These are phyloP conservation scores for Exobasidium cylindrosporum DNA, from an alignment of 1,284 basidiomycete genomes.

Conservation along the genomic window DNA sequence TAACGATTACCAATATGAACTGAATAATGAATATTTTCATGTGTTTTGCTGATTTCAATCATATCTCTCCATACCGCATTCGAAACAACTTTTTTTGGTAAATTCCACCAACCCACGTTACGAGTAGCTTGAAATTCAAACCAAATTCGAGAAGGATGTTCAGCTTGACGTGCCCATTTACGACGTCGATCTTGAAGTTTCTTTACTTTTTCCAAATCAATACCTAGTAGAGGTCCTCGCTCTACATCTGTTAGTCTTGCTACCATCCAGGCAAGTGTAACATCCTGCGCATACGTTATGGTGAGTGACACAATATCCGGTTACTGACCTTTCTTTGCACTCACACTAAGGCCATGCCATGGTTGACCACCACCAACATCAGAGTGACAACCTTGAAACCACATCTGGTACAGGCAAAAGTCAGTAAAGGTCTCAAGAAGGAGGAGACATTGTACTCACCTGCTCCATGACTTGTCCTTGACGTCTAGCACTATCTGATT, in stretches of 20 bases:
- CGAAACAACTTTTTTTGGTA: not conserved
- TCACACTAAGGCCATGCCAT: slow-evolving; percentile 41
- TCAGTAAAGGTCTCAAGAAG: too few species aligned
- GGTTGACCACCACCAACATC: slow-evolving; percentile 46
- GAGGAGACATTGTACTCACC: too few species aligned
- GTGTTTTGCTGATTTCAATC: not conserved
- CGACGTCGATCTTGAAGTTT: slow-evolving; percentile 28
- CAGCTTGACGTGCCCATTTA: slow-evolving; percentile 29
- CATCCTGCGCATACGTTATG: slow-evolving; percentile 21
- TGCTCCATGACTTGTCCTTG: slow-evolving; percentile 36
- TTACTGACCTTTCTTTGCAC: too few species aligned
- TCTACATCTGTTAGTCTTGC: slow-evolving; percentile 30
- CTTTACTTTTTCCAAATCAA: slow-evolving; percentile 25
- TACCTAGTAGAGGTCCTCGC: slow-evolving; percentile 31
- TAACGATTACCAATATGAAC: not conserved
- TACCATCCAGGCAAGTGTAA: slow-evolving; percentile 51
- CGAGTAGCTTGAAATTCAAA: slow-evolving; percentile 7
- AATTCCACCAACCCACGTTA: not conserved
- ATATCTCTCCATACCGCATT: slow-evolving; percentile 1
- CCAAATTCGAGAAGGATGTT: slow-evolving; percentile 23
- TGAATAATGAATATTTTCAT: slow-evolving; percentile 8
- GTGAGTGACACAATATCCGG: not conserved
- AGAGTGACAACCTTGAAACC: slow-evolving; percentile 50
- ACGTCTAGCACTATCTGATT: slow-evolving; percentile 7
- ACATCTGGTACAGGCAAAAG: slow-evolving; percentile 49